Evolutionary conservation across 805 yeast species (phyloP), one percentile per base, ranked within the genome.

Genomic region (Maudiozyma turicensis): DNA sequence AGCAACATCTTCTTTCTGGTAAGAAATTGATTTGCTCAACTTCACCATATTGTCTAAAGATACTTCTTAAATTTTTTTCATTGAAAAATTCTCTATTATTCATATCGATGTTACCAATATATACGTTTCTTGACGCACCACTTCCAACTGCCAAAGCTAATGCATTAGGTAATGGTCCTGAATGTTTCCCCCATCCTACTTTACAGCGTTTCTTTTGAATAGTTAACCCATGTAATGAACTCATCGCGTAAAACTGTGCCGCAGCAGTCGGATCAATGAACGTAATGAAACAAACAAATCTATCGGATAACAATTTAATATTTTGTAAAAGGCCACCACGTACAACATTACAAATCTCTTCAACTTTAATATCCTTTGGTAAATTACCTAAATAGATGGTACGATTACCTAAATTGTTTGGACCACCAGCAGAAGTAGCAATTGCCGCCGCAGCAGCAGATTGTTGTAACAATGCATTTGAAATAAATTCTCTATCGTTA

Each of bases 371-470:
- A 52, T 85, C 95, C 48, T 86, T 89, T 55, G 91, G 96, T 54
- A 93, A 74, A 60, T 84, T 86, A 30, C 97, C 97, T 54, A 91
- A 72, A 63, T 89, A 91, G 38, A 91, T 90, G 0, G 97, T 90
- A 65, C 99, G 75, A 64, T 91, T 91, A 43, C 98, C 98, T 55
- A 89, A 73, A 63, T 91, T 91, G 50, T 81, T 81, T 29, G 91
- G 86, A 28, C 97, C 97, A 11, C 96, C 97, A 2, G 96, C 95
- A 47, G 90, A 80, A 0, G 95, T 84, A 1, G 96, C 96, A 59
- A 91, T 90, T 37, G 95, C 91, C n/a, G 96, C 96, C 6, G 98
- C 96, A 1, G 97, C 96, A 38, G 95, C 95, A 13, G 95, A 82
- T 69, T 93, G 97, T 67, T 88, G 95, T 38, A 91, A 86, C 49